Evolutionary conservation across 2,329 filamentous ascomycete species (phyloP).

Genomic region (Pezicula rhizophila): DNA sequence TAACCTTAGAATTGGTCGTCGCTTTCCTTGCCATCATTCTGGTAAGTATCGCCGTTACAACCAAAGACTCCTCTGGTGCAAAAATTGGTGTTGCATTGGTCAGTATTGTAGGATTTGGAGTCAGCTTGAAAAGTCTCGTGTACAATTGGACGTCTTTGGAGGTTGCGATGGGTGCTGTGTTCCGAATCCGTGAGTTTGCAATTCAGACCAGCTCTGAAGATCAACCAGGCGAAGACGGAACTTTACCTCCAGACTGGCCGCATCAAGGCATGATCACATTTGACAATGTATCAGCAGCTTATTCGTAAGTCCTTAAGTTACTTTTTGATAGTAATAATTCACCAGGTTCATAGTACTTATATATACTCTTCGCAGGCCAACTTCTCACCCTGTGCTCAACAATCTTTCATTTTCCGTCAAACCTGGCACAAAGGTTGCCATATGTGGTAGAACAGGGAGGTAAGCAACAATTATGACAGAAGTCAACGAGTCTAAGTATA

Average conservation of each 20-base stretch:
- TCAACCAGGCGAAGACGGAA: conserved; percentile 24
- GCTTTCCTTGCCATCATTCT: conserved; percentile 12
- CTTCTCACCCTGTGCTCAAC: conserved; percentile 24
- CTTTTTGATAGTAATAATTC: neutral
- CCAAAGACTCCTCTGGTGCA: neutral
- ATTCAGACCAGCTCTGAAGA: conserved; percentile 36
- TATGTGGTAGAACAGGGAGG: conserved; percentile 43
- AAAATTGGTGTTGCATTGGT: conserved; percentile 3
- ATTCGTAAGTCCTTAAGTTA: neutral
- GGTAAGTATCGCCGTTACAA: conserved; percentile 3
- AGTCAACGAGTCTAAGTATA: neutral
- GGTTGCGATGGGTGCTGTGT: conserved; percentile 49
- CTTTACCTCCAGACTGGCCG: neutral
- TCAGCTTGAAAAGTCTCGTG: neutral
- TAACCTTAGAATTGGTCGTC: conserved; percentile 43
- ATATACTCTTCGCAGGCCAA: conserved; percentile 11
- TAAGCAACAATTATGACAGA: neutral
- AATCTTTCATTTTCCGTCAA: conserved; percentile 45
- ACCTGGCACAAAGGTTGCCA: conserved; percentile 40
- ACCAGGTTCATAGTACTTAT: neutral
- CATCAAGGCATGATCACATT: neutral
- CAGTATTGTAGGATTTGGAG: conserved; percentile 4
- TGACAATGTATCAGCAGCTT: neutral
- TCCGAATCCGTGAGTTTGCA: conserved; percentile 34
- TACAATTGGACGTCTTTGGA: conserved; percentile 48